Conservation (phyloP, 2,329 filamentous ascomycete species). For the Claviceps sp. region DNA sequence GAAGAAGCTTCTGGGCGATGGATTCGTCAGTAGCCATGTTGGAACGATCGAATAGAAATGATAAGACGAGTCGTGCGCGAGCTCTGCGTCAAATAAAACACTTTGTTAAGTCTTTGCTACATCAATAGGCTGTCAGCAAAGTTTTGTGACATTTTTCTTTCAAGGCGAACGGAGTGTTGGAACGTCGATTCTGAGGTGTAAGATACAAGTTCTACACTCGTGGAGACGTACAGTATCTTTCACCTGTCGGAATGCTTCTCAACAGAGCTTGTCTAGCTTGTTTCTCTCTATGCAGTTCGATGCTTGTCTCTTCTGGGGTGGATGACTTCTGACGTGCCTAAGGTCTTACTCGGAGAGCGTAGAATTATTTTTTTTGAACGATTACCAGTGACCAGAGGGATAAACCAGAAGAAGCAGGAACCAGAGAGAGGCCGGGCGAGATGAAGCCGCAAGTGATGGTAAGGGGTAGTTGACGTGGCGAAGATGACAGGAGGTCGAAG, state of each 20-base stretch:
- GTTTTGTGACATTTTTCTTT: not conserved
- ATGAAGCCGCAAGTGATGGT: conserved; percentile 13
- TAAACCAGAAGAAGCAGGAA: conserved; percentile 26
- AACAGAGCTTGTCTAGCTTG: not conserved
- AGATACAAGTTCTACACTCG: not conserved
- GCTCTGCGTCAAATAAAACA: not conserved
- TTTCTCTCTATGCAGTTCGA: conserved; percentile 1
- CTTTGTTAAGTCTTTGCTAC: not conserved
- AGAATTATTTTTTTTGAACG: conserved; percentile 11
- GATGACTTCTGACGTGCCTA: conserved; percentile 19
- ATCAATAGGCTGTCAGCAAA: not conserved
- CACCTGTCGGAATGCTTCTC: not conserved
- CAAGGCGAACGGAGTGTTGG: too few relatives aligned
- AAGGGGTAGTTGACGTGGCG: conserved; percentile 13
- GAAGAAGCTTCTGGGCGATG: conserved; percentile 48
- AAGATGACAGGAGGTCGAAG: conserved; percentile 25
- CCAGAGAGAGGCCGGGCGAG: conserved; percentile 11
- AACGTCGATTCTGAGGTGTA: not conserved
- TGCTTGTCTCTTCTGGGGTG: not conserved
- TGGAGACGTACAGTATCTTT: not conserved
- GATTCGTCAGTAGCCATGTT: conserved; percentile 38
- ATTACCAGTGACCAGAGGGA: conserved; percentile 27
- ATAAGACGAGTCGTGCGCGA: not conserved
- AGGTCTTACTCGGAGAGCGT: conserved; percentile 25
- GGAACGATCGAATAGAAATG: not conserved